Percentiles rank a stretch among this genome's conserved stretches.
phyloP scores from a whole-genome alignment of 331 rosid species.

The Telfairia occidentalis region DNA sequence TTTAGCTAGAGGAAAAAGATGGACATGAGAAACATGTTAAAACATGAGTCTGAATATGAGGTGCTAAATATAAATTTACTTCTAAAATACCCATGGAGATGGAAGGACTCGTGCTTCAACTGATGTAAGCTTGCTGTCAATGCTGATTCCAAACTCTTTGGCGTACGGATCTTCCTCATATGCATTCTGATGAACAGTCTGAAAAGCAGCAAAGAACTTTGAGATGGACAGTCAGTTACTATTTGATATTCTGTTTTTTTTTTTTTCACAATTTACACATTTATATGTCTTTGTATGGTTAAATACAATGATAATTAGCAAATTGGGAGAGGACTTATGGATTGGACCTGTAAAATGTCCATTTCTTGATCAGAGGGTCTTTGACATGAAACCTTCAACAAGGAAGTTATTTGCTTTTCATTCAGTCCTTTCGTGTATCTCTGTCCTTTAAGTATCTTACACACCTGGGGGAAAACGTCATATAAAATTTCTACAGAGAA shows the following conservation, averaged over 20 bases:
- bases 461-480: neutral
- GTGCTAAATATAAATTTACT: neutral
- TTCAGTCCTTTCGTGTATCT: constrained; percentile 17
- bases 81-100: constrained; percentile 23
- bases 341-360: constrained; percentile 14
- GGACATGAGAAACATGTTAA: neutral
- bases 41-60: neutral
- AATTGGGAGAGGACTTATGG: neutral
- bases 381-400: constrained; percentile 18
- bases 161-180: constrained; percentile 28
- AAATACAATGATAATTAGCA: neutral
- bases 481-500: neutral
- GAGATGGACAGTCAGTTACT: neutral
- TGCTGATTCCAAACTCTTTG: constrained; percentile 27
- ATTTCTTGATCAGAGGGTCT: constrained; percentile 12
- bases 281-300: neutral
- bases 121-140: constrained; percentile 21
- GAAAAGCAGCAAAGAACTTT: constrained; percentile 5
- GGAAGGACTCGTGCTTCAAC: constrained; percentile 33
- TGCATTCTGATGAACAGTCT: constrained; percentile 28
- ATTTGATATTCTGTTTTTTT: neutral
- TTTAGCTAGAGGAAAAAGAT: constrained; percentile 18
- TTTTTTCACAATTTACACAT: neutral
- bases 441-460: constrained; percentile 19
- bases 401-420: constrained; percentile 13